Evolutionary conservation across 2,329 filamentous ascomycete species (phyloP), one percentile per base, ranked within the genome.

Genomic region (Mycosphaerella arachidis): DNA sequence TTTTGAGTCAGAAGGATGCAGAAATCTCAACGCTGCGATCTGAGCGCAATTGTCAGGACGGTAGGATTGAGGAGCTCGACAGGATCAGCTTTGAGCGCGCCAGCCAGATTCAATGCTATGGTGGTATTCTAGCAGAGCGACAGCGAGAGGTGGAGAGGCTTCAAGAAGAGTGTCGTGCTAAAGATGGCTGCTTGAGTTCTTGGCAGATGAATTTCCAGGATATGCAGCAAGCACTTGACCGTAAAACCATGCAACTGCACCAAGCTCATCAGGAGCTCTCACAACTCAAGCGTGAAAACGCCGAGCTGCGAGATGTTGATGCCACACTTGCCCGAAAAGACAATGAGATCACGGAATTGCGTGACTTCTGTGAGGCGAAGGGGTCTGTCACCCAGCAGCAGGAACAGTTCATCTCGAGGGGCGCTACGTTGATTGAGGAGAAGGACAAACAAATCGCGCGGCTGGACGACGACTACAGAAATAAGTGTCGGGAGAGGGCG

Each of bases 341-440:
- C 8, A 51, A 63, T 7, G 65, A 68, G 54, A 56, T 69, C 51
- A 33, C 35, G 18, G 45, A 58, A 20, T 43, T 68, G 45, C 60
- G 64, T 13, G 63, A 62, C 9, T 65, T 70, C 27, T 68, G 63
- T 52, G 67, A 69, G 50, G 58, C 67, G 20, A 70, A 70, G 46
- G 63, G 69, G 52, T 63, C 55, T 9, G 48, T 71, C 20, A 53
- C 64, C 8, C 35, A 57, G n/a, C 59, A 66, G 48, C 68, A 70
- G 57, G 64, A 69, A 37, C 50, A 65, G 27, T 64, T 70, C 52
- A 70, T 71, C 43, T 59, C 58, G 1, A 63, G 66, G 16, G 66
- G 67, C 35, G 66, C 63, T 13, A 56, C 43, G 13, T 56, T 70
- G 29, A 57, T 69, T 48, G 53, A 66, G 48, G 55, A 67, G 37